phyloP scores from a whole-genome alignment of 352 stramenopile genomes.

The Phytophthora nicotianae region DNA sequence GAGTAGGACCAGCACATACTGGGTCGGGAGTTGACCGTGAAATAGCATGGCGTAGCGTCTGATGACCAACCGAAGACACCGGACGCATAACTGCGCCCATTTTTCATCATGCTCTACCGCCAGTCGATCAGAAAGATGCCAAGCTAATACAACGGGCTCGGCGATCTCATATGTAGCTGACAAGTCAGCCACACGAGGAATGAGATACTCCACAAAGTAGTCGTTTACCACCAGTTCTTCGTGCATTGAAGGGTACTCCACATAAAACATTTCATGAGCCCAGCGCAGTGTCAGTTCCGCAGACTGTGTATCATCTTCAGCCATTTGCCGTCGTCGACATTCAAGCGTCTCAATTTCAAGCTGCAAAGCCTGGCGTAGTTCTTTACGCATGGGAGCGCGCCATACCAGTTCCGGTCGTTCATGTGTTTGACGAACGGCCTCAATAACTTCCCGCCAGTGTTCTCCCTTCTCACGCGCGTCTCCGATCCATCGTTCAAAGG shows the following conservation, averaged over 20 bases:
- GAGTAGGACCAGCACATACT: conserved; percentile 48
- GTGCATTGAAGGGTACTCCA: conserved; percentile 76
- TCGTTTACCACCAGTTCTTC: conserved; percentile 78
- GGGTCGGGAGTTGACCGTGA: conserved; percentile 71
- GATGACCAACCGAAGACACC: conserved; percentile 72
- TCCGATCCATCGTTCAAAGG: conserved; percentile 67
- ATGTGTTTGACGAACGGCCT: conserved; percentile 58
- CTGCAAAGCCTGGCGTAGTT: conserved; percentile 60
- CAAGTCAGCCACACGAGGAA: conserved; percentile 69
- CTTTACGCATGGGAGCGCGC: conserved; percentile 63
- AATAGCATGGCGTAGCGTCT: conserved; percentile 82
- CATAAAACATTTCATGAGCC: conserved; percentile 85
- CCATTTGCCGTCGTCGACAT: conserved; percentile 15
- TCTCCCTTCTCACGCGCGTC: conserved; percentile 75
- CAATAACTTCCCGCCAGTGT: conserved; percentile 75
- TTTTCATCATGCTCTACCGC: conserved; percentile 63
- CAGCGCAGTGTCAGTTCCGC: conserved; percentile 48
- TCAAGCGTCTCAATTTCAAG: conserved; percentile 62
- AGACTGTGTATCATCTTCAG: conserved; percentile 17
- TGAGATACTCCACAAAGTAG: conserved; percentile 82
- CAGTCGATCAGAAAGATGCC: conserved; percentile 81
- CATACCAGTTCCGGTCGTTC: conserved; percentile 79
- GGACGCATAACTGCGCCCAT: conserved; percentile 64
- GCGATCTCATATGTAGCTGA: conserved; percentile 69
- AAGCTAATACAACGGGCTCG: conserved; percentile 76